These are phyloP conservation scores for Plasmopara viticola DNA, from an alignment of 352 stramenopile genomes.

Conservation along the genomic window DNA sequence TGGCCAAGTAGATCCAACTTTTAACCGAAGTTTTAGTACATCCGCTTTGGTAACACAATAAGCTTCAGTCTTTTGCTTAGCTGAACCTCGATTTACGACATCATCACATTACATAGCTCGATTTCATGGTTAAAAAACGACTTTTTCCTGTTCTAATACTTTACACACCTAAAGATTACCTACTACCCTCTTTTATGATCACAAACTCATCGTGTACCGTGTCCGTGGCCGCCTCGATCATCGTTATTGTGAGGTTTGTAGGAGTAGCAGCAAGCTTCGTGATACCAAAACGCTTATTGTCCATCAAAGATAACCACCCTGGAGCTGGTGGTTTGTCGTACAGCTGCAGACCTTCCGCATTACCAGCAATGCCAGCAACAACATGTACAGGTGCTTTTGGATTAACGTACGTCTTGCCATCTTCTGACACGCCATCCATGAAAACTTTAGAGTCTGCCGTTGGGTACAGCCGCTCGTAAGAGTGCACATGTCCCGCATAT, in stretches of 20 bases:
- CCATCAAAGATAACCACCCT: constrained; percentile 2
- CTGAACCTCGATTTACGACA: too few species aligned
- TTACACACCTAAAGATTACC: too few species aligned
- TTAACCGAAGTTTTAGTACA: too few species aligned
- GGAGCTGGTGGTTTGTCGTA: neutral
- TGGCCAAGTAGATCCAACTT: too few species aligned
- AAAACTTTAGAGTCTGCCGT: constrained; percentile 23
- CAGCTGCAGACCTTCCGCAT: constrained; percentile 23
- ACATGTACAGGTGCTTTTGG: constrained; percentile 48
- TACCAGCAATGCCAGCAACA: constrained; percentile 32
- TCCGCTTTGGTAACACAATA: too few species aligned
- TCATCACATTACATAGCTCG: too few species aligned
- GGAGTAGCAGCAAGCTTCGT: constrained; percentile 24
- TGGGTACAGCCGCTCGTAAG: constrained; percentile 42
- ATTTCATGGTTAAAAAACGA: too few species aligned
- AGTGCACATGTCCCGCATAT: constrained; percentile 39
- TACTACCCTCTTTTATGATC: constrained; percentile 24
- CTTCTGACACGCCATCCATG: constrained; percentile 34
- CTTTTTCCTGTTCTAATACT: too few species aligned
- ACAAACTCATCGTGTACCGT: constrained; percentile 33
- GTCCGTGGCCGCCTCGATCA: constrained; percentile 21
- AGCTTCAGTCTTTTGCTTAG: too few species aligned
- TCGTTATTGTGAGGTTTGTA: constrained; percentile 28
- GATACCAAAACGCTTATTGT: constrained; percentile 37
- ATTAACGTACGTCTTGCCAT: constrained; percentile 29